Evolutionary conservation across 441 rosid genomes (phyloP).

Genomic region (Adansonia madagascariensis): DNA sequence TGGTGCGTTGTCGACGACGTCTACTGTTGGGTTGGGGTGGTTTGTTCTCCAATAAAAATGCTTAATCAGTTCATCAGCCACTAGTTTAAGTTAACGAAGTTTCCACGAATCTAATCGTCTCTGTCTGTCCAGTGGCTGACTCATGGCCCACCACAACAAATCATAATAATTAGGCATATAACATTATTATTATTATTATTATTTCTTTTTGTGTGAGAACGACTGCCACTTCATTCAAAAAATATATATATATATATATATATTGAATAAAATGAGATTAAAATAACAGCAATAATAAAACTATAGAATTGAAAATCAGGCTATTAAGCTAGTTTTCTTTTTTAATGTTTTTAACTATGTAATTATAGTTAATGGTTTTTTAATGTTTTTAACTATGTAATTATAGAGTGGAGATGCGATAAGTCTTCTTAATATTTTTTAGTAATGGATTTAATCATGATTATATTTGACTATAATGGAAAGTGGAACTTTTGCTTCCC

Average conservation of each 20-base stretch:
- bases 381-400: no score
- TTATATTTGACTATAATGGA: background rate
- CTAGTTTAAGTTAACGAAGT: background rate
- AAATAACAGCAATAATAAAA: background rate
- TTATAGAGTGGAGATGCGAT: background rate
- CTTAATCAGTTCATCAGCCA: background rate
- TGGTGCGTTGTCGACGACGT: background rate
- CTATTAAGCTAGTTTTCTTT: background rate
- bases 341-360: no score
- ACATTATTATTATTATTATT: no score
- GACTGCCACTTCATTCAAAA: background rate
- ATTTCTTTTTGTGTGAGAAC: background rate
- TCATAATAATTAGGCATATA: no score
- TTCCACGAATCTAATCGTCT: background rate
- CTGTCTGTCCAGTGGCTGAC: background rate
- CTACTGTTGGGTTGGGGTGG: background rate
- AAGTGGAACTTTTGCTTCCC: background rate
- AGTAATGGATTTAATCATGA: background rate
- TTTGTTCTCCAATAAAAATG: background rate
- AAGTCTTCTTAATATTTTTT: background rate
- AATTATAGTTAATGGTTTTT: no score
- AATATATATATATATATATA: no score
- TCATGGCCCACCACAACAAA: background rate
- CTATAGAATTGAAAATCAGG: background rate
- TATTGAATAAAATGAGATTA: no score